Conservation (phyloP, 106 monocot genomes). For the Alisma plantagoaquatica region DNA sequence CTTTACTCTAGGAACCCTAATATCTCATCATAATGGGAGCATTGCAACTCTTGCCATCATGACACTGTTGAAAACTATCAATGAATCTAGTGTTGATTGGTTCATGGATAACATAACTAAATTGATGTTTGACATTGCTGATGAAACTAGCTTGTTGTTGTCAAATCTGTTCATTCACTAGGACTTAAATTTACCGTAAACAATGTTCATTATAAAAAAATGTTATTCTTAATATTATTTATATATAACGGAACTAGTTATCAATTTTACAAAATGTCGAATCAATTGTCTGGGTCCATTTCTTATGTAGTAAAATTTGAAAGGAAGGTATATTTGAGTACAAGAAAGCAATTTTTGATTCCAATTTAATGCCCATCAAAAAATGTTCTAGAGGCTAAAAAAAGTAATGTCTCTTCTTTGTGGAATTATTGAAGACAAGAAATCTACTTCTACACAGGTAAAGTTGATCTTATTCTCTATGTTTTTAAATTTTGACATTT, state of each 20-base stretch:
- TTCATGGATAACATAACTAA: conserved; percentile 98
- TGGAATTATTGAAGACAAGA: conserved; percentile 98
- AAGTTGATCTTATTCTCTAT: background rate
- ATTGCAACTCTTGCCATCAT: conserved; percentile 99
- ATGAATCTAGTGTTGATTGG: conserved; percentile 95
- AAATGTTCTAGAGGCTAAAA: conserved; percentile 97
- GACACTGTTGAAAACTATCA: conserved; percentile 92
- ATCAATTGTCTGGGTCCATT: conserved; percentile 68
- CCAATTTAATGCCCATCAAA: conserved; percentile 87
- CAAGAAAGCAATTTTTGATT: conserved; percentile 98
- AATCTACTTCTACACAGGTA: conserved; percentile 99
- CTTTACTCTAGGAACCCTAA: conserved; percentile 97
- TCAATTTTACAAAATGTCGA: background rate
- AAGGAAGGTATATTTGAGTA: conserved; percentile 99
- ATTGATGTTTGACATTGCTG: conserved; percentile 98
- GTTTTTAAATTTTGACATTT: background rate
- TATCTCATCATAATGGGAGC: conserved; percentile 96
- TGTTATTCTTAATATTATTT: background rate
- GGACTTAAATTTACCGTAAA: conserved; percentile 97
- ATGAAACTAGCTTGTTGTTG: conserved; percentile 99
- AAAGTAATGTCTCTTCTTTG: conserved; percentile 90
- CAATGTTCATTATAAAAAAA: conserved; percentile 90
- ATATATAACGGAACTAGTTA: background rate
- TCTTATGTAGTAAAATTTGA: conserved; percentile 95
- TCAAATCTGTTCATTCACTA: conserved; percentile 90